Base-by-base conservation (phyloP, 2,329 filamentous ascomycete species). In the Pseudogymnoascus verrucosus region DNA sequence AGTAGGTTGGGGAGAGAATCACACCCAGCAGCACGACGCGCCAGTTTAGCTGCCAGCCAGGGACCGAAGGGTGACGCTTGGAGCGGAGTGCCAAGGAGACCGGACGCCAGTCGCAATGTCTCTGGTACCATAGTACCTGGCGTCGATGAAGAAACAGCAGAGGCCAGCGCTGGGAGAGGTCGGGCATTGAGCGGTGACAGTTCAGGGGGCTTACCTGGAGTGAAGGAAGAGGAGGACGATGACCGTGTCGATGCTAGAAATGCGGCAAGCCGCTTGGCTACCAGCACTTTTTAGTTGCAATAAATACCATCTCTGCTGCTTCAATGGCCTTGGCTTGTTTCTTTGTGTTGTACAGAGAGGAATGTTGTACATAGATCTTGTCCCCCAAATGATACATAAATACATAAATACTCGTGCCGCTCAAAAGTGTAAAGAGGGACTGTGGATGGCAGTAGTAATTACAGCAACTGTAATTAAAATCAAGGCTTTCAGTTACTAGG, bases 41-140 rank as follows among this genome's bases (percentile, higher is more conserved):
- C 88, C 26, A 93, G 86, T 75, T 77, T 97, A 68, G 90, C 90
- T 14, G 90, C 90, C 57, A 95, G 90, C 71, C 95, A 99, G 77
- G 95, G 95, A 0, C 93, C 95, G 60, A 96, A 96, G 78, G 95
- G 95, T n/a, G 95, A 99, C 75, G 89, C 95, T 14, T 99, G 95
- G 95, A 96, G 91, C 71, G 95, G 95, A 64, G 92, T 97, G 28
- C 91, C 93, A 37, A 84, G 95, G 66, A 86, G 71, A 54, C 69
- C 88, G 31, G 91, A 96, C 70, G 88, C 87, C n/a, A 89, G 84
- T 71, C 84, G 92, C 70, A 93, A 88, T 73, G 82, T 93, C 68
- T 91, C 89, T 63, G 87, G 89, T 59, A 89, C 86, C 72, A 83
- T 90, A 67, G 84, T 87, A 67, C 79, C 83, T n/a, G 81, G 83